These are phyloP conservation scores for Geosmithia putterillii DNA, from an alignment of 2,329 filamentous ascomycete species.

Conservation along the genomic window DNA sequence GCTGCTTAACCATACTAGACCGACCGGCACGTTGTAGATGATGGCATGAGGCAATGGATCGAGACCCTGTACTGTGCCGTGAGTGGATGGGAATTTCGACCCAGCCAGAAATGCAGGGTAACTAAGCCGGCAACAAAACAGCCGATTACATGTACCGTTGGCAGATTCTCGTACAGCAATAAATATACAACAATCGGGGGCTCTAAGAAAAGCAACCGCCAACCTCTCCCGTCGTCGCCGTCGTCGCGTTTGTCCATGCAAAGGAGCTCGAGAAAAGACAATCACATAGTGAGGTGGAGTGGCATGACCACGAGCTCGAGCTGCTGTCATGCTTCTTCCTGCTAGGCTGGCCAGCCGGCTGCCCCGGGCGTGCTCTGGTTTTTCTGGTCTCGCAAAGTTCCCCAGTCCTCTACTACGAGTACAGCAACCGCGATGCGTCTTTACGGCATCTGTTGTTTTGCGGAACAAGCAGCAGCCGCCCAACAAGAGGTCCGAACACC, in stretches of 20 bases:
- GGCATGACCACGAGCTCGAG: conserved; percentile 1
- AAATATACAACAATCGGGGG: not conserved
- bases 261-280: not conserved
- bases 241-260: not conserved
- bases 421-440: conserved; percentile 1
- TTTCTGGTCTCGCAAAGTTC: conserved; percentile 1
- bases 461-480: not conserved
- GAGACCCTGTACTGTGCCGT: not conserved
- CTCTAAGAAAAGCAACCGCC: not conserved
- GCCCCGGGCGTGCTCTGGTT: not conserved
- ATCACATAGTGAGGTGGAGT: not conserved
- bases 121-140: not conserved
- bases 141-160: not conserved
- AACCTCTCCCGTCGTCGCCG: too few species aligned
- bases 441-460: not conserved
- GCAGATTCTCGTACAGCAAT: too few species aligned
- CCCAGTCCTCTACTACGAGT: not conserved
- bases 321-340: conserved; percentile 3
- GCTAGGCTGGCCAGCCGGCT: conserved; percentile 2
- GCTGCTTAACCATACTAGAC: too few species aligned
- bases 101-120: too few species aligned
- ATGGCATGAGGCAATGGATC: not conserved
- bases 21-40: too few species aligned
- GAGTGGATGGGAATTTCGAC: too few species aligned
- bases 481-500: not conserved